Evolutionary conservation across 1,139 yeast genomes (phyloP).

Genomic region (Protomyces arabidopsidicola): DNA sequence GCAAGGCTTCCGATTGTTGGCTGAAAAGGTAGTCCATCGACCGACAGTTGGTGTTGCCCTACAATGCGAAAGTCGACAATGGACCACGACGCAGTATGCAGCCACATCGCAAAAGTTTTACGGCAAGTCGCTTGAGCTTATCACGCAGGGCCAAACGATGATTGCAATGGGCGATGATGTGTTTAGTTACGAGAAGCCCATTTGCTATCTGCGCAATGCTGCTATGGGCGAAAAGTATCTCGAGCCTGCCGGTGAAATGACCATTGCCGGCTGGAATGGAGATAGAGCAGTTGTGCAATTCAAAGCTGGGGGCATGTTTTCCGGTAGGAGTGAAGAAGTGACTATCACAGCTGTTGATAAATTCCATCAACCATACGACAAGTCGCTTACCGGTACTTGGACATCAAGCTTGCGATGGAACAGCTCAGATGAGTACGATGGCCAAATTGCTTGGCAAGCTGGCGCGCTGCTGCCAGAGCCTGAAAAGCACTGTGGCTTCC

Average conservation of each 20-base stretch:
- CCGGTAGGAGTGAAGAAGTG: constrained; percentile 79
- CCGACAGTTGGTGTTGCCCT: constrained; percentile 74
- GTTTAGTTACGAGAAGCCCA: constrained; percentile 77
- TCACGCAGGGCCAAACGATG: constrained; percentile 56
- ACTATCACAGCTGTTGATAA: constrained; percentile 51
- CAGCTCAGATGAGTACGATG: constrained; percentile 36
- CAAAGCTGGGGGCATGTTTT: constrained; percentile 32
- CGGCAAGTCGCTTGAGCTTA: constrained; percentile 87
- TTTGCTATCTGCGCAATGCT: constrained; percentile 73
- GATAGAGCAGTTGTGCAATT: constrained; percentile 6
- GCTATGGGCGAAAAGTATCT: constrained; percentile 92
- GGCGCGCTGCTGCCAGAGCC: constrained; percentile 60
- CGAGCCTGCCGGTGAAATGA: constrained; percentile 75
- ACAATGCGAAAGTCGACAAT: constrained; percentile 63
- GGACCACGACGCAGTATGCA: constrained; percentile 74
- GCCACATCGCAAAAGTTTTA: constrained; percentile 86
- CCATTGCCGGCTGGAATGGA: constrained; percentile 47
- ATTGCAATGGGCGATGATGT: constrained; percentile 30
- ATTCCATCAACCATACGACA: constrained; percentile 39
- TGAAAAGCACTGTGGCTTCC: constrained; percentile 72
- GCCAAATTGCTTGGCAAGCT: constrained; percentile 54
- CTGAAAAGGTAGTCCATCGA: constrained; percentile 76
- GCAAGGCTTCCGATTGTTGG: constrained; percentile 58
- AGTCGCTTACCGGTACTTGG: constrained; percentile 68
- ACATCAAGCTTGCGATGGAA: constrained; percentile 53